Conservation (phyloP, 768 basidiomycete species). For the Tricholoma furcatifolium region DNA sequence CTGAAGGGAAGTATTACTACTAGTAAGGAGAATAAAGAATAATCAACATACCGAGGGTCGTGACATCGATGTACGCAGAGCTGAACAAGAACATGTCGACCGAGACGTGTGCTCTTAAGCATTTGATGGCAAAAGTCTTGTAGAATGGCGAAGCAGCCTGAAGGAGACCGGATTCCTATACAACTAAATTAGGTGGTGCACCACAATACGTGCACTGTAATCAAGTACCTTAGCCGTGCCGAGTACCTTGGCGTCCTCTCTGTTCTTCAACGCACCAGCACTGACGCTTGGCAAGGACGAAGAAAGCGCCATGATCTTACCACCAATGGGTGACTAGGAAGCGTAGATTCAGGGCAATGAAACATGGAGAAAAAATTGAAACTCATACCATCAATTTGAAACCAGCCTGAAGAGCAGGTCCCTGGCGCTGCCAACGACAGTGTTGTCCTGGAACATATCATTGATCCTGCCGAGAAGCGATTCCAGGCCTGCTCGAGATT, state of each 20-base stretch:
- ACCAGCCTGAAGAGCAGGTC: slow-evolving; percentile 92
- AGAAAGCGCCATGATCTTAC: slow-evolving; percentile 77
- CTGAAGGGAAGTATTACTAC: slow-evolving; percentile 35
- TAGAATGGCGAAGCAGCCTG: slow-evolving; percentile 96
- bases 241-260: slow-evolving; percentile 94
- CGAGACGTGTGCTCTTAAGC: slow-evolving; percentile 93
- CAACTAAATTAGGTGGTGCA: not conserved
- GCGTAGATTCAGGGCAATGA: not conserved
- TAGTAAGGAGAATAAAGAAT: not conserved
- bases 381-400: slow-evolving; percentile 92
- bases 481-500: slow-evolving; percentile 80
- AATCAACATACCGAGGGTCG: slow-evolving; percentile 68
- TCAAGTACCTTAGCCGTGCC: slow-evolving; percentile 84
- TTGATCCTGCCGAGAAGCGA: slow-evolving; percentile 77
- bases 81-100: slow-evolving; percentile 99
- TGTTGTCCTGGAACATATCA: slow-evolving; percentile 97
- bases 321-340: slow-evolving; percentile 84
- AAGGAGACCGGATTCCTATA: slow-evolving; percentile 84
- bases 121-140: slow-evolving; percentile 98
- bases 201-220: not conserved
- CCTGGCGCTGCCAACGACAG: slow-evolving; percentile 87
- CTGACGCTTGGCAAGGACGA: slow-evolving; percentile 86
- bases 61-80: slow-evolving; percentile 91
- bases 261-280: slow-evolving; percentile 88
- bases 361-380: too few species aligned